Base-by-base conservation (phyloP, 1,284 basidiomycete genomes). In the Cryptococcus sp. region DNA sequence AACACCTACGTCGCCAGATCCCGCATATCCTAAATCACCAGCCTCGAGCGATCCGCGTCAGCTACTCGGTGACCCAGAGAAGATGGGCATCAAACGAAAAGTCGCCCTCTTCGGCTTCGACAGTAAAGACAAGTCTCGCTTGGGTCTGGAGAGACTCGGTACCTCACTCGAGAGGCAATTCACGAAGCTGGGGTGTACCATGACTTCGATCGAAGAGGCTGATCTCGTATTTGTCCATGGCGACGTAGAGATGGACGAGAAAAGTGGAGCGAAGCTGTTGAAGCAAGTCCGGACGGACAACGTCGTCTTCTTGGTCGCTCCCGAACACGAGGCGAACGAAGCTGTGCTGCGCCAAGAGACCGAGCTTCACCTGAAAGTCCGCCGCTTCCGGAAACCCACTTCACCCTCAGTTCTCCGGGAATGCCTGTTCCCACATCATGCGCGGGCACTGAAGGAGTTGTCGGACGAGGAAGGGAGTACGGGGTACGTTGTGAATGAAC, bases 171-270 rank as follows among this genome's bases (percentile, higher is more conserved):
- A 61, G 19, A 57, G 68, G n/a, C 71, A 71, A 53, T 72, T 71
- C 47, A 46, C 27, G 6, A 67, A 70, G 22, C 53, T 69, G 8
- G 68, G 71, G 5, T 72, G 71, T 42, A 54, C 69, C 20, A 61
- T 72, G n/a, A 66, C 72, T 8, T 50, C 50, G 0, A 16, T 65
- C 2, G 43, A 54, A 17, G 62, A 73, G 35, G 76, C 76, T 15
- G 71, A 77, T 17, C 50, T 76, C 19, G 55, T 76, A 20, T 51
- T 78, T 27, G 61, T 64, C 1, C 64, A 73, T 50, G 71, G 72
- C 1, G 35, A 54, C 1, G 50, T 67, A 23, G 74, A 77, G 50
- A 61, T 67, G 39, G 42, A 59, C 27, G 16, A 50, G 15, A 50
- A 61, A 10, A 52, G 58, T 17, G 55, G 48, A 1, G 19, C 41